These are phyloP conservation scores for Rhodotorula mucilaginosa DNA, from an alignment of 1,284 basidiomycete genomes.

Conservation along the genomic window DNA sequence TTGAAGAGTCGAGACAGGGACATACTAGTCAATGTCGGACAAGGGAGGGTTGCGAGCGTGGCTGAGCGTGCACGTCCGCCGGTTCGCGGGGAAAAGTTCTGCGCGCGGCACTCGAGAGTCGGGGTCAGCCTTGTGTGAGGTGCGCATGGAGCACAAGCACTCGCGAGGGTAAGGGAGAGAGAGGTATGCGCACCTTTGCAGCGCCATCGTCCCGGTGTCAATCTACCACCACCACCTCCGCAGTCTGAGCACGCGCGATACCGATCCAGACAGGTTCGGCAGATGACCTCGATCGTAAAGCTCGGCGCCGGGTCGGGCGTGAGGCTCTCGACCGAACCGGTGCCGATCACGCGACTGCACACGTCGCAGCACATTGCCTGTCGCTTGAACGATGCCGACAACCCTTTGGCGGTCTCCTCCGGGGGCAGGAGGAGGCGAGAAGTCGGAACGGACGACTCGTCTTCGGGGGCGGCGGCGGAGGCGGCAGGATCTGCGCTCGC, in stretches of 20 bases:
- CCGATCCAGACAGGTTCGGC: slow-evolving; percentile 14
- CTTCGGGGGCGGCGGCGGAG: not conserved
- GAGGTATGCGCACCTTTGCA: slow-evolving; percentile 17
- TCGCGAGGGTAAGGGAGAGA: not conserved
- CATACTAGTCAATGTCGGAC: slow-evolving; percentile 22
- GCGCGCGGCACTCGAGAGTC: not conserved
- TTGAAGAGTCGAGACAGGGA: not conserved
- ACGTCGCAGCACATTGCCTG: slow-evolving; percentile 27
- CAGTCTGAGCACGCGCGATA: slow-evolving; percentile 30
- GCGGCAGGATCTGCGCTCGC: not conserved
- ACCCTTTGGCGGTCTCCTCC: slow-evolving; percentile 12
- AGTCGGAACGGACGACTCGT: not conserved
- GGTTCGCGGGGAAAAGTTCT: slow-evolving; percentile 27
- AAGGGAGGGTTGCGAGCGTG: slow-evolving; percentile 28
- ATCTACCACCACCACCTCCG: slow-evolving; percentile 25
- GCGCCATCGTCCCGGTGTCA: slow-evolving; percentile 30
- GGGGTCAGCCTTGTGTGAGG: not conserved
- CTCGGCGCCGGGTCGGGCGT: slow-evolving; percentile 1
- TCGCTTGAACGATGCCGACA: slow-evolving; percentile 15
- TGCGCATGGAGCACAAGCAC: not conserved
- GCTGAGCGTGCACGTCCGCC: slow-evolving; percentile 25
- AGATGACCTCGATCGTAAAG: slow-evolving; percentile 32
- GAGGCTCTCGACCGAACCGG: slow-evolving; percentile 14
- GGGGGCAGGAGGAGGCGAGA: slow-evolving; percentile 8
- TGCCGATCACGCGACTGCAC: slow-evolving; percentile 25